phyloP scores from a whole-genome alignment of 163 green algal genomes.

The Prototheca wickerhamii region DNA sequence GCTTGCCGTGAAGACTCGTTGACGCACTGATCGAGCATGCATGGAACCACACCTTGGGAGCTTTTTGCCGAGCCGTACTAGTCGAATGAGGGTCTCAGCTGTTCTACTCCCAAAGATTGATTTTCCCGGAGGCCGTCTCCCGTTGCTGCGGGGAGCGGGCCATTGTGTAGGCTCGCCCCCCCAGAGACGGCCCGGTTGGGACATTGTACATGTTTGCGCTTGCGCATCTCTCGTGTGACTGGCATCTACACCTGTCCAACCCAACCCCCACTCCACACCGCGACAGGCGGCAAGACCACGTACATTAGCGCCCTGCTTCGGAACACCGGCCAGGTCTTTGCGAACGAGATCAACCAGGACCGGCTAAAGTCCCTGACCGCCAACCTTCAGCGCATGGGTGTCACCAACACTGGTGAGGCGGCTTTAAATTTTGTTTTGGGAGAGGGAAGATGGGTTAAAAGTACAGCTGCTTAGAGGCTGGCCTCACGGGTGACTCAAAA shows the following conservation, averaged over 20 bases:
- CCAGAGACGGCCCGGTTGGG: no score
- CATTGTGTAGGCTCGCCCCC: no score
- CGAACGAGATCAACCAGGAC: slow-evolving; percentile 92
- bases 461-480: no score
- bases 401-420: slow-evolving; percentile 70
- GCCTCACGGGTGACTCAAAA: no score
- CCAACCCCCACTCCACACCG: slow-evolving; percentile 6
- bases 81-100: background rate
- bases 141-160: no score
- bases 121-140: background rate
- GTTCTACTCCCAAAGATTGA: background rate
- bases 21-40: background rate
- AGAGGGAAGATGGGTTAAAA: no score
- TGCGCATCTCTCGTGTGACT: background rate
- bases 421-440: no score
- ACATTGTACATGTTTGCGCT: background rate
- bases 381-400: slow-evolving; percentile 94
- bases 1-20: background rate
- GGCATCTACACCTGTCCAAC: background rate
- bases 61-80: background rate
- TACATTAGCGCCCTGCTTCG: slow-evolving; percentile 92
- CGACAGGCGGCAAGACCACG: slow-evolving; percentile 92
- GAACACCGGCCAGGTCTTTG: slow-evolving; percentile 92
- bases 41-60: background rate
- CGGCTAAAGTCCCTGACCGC: slow-evolving; percentile 74